These are phyloP conservation scores for Tricholoma saponaceum DNA, from an alignment of 768 basidiomycete genomes.

Conservation along the genomic window DNA sequence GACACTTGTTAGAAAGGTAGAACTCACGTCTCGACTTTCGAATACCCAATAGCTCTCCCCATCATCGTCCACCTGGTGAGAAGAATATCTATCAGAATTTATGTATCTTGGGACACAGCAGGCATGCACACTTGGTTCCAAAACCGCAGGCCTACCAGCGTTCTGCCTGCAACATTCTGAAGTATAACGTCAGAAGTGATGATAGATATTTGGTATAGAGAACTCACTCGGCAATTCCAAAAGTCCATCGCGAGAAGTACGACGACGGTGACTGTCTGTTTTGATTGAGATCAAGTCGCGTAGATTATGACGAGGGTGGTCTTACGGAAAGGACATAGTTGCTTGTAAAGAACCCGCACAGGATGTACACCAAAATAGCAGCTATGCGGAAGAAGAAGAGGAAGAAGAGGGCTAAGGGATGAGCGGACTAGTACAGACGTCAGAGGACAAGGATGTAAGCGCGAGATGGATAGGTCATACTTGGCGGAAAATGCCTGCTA, in stretches of 20 bases:
- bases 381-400: slow-evolving; percentile 84
- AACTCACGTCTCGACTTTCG: slow-evolving; percentile 88
- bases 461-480: slow-evolving; percentile 30
- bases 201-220: neutral
- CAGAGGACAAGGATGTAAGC: slow-evolving; percentile 4
- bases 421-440: slow-evolving; percentile 56
- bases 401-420: slow-evolving; percentile 80
- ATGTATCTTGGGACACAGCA: neutral
- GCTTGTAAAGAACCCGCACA: slow-evolving; percentile 86
- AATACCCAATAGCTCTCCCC: slow-evolving; percentile 98
- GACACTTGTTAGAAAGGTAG: neutral
- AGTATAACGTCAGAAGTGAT: neutral
- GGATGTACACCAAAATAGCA: slow-evolving; percentile 88
- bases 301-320: slow-evolving; percentile 3
- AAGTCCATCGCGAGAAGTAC: slow-evolving; percentile 96
- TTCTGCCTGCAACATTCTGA: slow-evolving; percentile 91
- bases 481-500: slow-evolving; percentile 76
- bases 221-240: slow-evolving; percentile 88
- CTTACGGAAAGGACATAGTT: slow-evolving; percentile 93
- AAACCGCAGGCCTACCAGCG: slow-evolving; percentile 90
- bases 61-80: slow-evolving; percentile 82
- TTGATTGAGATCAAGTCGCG: neutral
- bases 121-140: slow-evolving; percentile 80
- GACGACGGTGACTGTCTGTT: slow-evolving; percentile 86
- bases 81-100: neutral